These are phyloP conservation scores for Beauveria bassiana DNA, from an alignment of 2,329 filamentous ascomycete genomes.

Conservation along the genomic window DNA sequence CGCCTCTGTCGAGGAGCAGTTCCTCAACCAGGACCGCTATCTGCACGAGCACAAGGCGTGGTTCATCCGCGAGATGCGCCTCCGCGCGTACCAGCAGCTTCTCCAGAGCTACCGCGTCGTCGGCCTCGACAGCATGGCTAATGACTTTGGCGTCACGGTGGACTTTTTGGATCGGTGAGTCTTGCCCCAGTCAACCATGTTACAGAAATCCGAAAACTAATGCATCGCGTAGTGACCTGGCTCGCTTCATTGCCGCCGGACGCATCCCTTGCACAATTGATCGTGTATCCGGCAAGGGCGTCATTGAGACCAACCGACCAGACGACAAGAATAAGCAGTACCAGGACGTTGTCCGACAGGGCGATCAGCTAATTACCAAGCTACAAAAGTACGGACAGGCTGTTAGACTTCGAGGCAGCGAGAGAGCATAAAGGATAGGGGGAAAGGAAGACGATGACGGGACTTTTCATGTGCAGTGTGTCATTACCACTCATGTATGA, in stretches of 20 bases:
- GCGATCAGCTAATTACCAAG: conserved; percentile 96
- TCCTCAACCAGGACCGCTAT: conserved; percentile 90
- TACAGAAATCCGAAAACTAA: background rate
- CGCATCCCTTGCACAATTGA: conserved; percentile 96
- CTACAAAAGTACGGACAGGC: conserved; percentile 98
- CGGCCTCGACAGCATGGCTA: conserved; percentile 93
- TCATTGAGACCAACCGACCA: conserved; percentile 95
- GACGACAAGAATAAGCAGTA: conserved; percentile 99
- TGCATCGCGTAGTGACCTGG: conserved; percentile 61
- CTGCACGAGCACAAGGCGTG: conserved; percentile 91
- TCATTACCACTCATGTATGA: conserved; percentile 10
- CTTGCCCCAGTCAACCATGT: background rate
- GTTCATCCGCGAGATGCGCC: conserved; percentile 97
- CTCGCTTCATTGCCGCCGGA: conserved; percentile 92
- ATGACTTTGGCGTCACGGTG: conserved; percentile 92
- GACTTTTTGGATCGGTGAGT: conserved; percentile 90
- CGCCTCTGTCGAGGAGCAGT: conserved; percentile 83
- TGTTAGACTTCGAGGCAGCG: conserved; percentile 86
- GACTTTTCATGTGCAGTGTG: conserved; percentile 6
- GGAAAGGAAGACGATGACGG: background rate
- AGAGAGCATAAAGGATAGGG: conserved; percentile 59
- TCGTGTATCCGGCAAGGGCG: conserved; percentile 88
- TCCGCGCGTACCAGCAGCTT: conserved; percentile 92
- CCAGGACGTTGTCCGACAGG: conserved; percentile 93
- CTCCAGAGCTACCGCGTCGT: conserved; percentile 96